A percentile compares a stretch with the other conserved stretches of the same genome.
Evolutionary conservation across 2,329 filamentous ascomycete species (phyloP).

Genomic region (Plectosphaerella sp.): DNA sequence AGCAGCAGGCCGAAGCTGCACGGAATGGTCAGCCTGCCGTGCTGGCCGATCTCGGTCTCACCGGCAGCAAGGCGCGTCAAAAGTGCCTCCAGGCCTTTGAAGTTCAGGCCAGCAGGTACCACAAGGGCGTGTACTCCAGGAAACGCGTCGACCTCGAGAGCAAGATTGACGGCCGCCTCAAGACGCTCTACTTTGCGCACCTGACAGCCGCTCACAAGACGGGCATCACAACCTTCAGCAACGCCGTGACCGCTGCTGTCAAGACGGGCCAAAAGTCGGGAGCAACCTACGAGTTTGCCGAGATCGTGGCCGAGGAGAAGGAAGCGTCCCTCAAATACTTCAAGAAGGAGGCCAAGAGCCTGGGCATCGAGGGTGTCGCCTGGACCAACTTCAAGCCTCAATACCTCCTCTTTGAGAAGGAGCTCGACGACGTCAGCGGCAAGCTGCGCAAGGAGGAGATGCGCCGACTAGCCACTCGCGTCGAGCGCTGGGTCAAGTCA

Average conservation of each 20-base stretch:
- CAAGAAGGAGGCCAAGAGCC: conserved; percentile 67
- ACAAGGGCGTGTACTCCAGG: conserved; percentile 88
- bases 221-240: conserved; percentile 78
- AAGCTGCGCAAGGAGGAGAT: conserved; percentile 92
- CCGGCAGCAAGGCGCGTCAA: conserved; percentile 66
- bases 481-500: conserved; percentile 91
- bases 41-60: conserved; percentile 67
- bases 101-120: conserved; percentile 85
- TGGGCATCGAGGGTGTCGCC: conserved; percentile 71
- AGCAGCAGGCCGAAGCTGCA: conserved; percentile 71
- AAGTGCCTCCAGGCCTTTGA: conserved; percentile 83
- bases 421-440: conserved; percentile 82
- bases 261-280: conserved; percentile 92
- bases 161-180: conserved; percentile 86
- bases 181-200: conserved; percentile 84
- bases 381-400: conserved; percentile 90
- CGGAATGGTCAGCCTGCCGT: conserved; percentile 70
- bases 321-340: conserved; percentile 70
- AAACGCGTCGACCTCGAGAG: conserved; percentile 81
- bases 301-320: conserved; percentile 85
- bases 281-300: conserved; percentile 86
- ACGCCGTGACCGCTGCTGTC: conserved; percentile 80
- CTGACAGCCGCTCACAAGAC: conserved; percentile 84
- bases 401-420: conserved; percentile 76
- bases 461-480: conserved; percentile 81